phyloP scores from a whole-genome alignment of 2,329 filamentous ascomycete genomes.

The Dissoconium aciculare region DNA sequence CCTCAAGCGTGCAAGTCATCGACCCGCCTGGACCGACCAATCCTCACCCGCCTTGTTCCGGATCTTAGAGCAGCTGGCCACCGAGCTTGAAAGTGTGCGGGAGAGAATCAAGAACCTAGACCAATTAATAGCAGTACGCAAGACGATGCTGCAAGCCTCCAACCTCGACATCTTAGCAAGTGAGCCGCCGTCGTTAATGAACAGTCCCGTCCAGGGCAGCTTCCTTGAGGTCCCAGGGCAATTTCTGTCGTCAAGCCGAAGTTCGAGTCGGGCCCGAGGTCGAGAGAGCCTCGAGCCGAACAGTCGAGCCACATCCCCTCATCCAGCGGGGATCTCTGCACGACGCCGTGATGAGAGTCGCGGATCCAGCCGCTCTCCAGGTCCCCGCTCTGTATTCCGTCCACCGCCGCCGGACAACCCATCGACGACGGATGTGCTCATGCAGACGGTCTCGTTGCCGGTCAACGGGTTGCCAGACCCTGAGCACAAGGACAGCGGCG shows the following conservation, averaged over 20 bases:
- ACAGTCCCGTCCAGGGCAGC: constrained; percentile 8
- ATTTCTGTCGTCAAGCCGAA: constrained; percentile 10
- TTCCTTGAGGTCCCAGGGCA: constrained; percentile 7
- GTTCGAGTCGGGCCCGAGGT: constrained; percentile 8
- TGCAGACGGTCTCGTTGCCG: constrained; percentile 19
- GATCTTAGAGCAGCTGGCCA: constrained; percentile 28
- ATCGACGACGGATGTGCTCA: constrained; percentile 22
- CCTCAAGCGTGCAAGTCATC: constrained; percentile 21
- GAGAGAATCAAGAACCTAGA: constrained; percentile 33
- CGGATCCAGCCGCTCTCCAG: background rate
- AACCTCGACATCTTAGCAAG: constrained; percentile 25
- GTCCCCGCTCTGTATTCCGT: constrained; percentile 16
- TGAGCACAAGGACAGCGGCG: constrained; percentile 10
- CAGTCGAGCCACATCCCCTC: background rate
- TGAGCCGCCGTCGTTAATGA: constrained; percentile 13
- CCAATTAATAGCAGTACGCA: constrained; percentile 33
- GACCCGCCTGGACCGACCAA: constrained; percentile 24
- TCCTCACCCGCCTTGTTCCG: constrained; percentile 27
- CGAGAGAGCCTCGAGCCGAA: background rate
- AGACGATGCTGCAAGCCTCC: constrained; percentile 35
- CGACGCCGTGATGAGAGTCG: no score
- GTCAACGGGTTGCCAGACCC: constrained; percentile 1
- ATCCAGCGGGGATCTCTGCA: no score
- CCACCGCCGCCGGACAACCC: constrained; percentile 24
- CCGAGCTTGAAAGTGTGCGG: constrained; percentile 31